These are phyloP conservation scores for Calonectria multiphialidica DNA, from an alignment of 2,329 filamentous ascomycete species.

Conservation along the genomic window DNA sequence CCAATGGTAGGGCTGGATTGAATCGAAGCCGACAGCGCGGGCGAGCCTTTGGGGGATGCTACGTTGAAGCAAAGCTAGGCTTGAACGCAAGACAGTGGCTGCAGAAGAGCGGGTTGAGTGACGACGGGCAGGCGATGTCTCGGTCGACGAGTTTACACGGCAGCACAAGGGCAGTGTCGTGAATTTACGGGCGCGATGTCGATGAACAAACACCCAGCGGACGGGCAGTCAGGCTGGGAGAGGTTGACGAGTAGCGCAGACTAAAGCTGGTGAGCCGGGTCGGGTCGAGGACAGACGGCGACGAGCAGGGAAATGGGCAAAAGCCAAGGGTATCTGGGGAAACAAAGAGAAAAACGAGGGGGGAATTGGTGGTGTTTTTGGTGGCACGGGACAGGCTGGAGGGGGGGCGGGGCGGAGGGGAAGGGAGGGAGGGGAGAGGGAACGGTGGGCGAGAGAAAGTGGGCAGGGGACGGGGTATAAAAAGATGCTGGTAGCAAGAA, in stretches of 20 bases:
- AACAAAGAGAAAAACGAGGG: conserved; percentile 48
- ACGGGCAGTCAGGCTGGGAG: conserved; percentile 21
- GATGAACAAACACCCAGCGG: conserved; percentile 22
- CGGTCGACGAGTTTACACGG: conserved; percentile 43
- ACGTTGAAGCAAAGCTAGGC: conserved; percentile 29
- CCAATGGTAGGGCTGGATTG: conserved; percentile 32
- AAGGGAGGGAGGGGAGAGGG: conserved; percentile 39
- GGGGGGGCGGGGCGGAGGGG: conserved; percentile 34
- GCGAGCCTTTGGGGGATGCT: conserved; percentile 18
- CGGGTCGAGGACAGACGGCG: conserved; percentile 38
- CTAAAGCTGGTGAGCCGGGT: conserved; percentile 41
- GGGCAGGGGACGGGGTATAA: conserved; percentile 47
- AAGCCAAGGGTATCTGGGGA: conserved; percentile 47
- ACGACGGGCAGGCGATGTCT: conserved; percentile 39
- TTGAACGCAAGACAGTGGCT: conserved; percentile 36
- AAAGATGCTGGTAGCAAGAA: conserved; percentile 40
- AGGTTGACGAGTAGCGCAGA: conserved; percentile 29
- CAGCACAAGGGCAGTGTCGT: conserved; percentile 32
- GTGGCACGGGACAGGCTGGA: conserved; percentile 47
- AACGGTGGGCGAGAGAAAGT: conserved; percentile 42
- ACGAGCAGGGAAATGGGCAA: conserved; percentile 40
- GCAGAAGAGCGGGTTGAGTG: conserved; percentile 32
- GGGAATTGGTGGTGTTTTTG: conserved; percentile 45
- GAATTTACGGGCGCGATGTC: conserved; percentile 33
- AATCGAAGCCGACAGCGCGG: conserved; percentile 33